These are phyloP conservation scores for Pleomassaria siparia DNA, from an alignment of 2,329 filamentous ascomycete genomes.

Conservation along the genomic window DNA sequence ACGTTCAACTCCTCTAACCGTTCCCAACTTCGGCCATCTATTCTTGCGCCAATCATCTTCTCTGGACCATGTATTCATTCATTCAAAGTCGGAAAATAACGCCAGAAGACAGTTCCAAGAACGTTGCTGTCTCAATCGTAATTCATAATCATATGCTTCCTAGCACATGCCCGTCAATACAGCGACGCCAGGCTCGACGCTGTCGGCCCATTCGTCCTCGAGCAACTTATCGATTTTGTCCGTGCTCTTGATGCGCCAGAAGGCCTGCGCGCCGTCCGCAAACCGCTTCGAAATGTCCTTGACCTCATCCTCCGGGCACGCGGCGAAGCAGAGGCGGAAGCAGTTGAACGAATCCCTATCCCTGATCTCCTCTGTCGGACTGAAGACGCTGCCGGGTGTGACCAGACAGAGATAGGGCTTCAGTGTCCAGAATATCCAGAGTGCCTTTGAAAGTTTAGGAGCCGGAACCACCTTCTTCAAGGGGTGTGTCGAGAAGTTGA, in stretches of 20 bases:
- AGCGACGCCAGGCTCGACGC: constrained; percentile 26
- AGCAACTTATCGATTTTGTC: constrained; percentile 66
- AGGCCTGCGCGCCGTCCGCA: constrained; percentile 67
- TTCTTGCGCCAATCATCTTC: too few relatives aligned
- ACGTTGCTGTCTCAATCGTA: too few relatives aligned
- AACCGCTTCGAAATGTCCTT: constrained; percentile 64
- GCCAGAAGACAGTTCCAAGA: too few relatives aligned
- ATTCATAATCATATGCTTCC: too few relatives aligned
- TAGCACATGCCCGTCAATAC: constrained; percentile 35
- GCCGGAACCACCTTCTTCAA: constrained; percentile 59
- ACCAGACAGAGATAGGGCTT: constrained; percentile 71
- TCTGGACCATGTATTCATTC: too few relatives aligned
- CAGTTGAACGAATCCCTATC: constrained; percentile 67
- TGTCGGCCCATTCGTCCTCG: constrained; percentile 38
- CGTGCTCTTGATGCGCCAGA: constrained; percentile 74
- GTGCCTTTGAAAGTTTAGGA: constrained; percentile 61
- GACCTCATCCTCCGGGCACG: constrained; percentile 72
- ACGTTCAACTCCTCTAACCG: too few relatives aligned
- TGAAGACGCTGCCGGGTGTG: constrained; percentile 73
- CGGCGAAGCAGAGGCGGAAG: constrained; percentile 81
- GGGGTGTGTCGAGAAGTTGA: constrained; percentile 73
- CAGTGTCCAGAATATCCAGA: constrained; percentile 71
- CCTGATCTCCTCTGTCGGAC: constrained; percentile 62
- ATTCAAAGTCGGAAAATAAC: too few relatives aligned
- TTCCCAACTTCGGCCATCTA: too few relatives aligned